A percentile compares a stretch with the other conserved stretches of the same genome.
These are phyloP conservation scores for Eutrema japonicum DNA, from an alignment of 345 rosid species.

Conservation along the genomic window DNA sequence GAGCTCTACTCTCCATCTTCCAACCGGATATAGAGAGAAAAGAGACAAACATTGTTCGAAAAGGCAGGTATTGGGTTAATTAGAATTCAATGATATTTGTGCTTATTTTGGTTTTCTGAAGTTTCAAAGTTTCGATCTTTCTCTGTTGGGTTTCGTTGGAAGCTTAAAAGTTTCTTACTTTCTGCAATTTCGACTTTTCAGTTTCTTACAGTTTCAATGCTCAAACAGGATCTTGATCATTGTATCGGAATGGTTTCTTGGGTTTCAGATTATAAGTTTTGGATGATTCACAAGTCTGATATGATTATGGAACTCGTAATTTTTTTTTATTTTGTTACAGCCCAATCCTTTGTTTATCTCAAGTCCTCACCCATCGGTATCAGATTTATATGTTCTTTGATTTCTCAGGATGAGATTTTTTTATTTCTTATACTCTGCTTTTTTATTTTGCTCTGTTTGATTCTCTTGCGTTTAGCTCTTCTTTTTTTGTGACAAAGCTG, in stretches of 20 bases:
- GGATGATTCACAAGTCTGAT: conserved; percentile 1
- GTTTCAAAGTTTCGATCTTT: conserved; percentile 34
- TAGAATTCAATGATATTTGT: neutral
- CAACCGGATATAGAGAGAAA: conserved; percentile 16
- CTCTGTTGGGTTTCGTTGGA: conserved; percentile 26
- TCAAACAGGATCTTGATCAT: conserved; percentile 28
- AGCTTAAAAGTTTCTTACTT: conserved; percentile 38
- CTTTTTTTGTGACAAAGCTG: neutral
- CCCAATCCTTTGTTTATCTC: conserved; percentile 10
- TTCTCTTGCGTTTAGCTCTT: neutral
- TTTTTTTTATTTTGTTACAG: neutral
- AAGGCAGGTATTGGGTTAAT: conserved; percentile 26
- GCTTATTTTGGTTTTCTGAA: neutral
- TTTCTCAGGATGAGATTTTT: conserved; percentile 10
- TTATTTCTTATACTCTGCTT: neutral
- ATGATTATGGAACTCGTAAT: conserved; percentile 8
- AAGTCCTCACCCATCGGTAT: conserved; percentile 8
- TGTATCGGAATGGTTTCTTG: conserved; percentile 30
- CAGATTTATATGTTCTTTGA: conserved; percentile 25
- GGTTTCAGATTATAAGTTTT: conserved; percentile 2
- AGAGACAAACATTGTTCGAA: neutral
- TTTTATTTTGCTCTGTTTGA: conserved; percentile 7
- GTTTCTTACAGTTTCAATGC: conserved; percentile 20
- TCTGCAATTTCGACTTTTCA: conserved; percentile 27
- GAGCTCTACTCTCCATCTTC: conserved; percentile 29